Evolutionary conservation across 306 rosid genomes (phyloP).

Genomic region (Pterocarpus santalinus): DNA sequence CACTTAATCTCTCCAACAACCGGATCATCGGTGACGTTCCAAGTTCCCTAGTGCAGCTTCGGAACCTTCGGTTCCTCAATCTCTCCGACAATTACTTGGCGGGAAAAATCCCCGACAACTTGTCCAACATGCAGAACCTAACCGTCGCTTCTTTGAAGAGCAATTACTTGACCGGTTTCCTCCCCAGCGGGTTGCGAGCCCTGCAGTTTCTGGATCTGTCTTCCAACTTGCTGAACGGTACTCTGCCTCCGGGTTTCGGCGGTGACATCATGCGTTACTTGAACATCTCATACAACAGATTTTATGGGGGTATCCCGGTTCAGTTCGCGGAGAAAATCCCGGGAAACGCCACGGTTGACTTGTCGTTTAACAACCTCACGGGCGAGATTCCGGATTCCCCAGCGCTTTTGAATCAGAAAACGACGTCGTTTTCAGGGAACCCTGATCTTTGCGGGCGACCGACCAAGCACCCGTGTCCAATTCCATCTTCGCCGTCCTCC

Average conservation of each 20-base stretch:
- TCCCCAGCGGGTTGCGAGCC: constrained; percentile 55
- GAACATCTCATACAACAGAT: constrained; percentile 71
- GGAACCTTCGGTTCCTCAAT: constrained; percentile 61
- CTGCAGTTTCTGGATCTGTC: constrained; percentile 80
- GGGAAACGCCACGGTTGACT: constrained; percentile 64
- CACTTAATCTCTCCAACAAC: constrained; percentile 71
- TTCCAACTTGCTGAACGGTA: constrained; percentile 76
- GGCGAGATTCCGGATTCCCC: constrained; percentile 68
- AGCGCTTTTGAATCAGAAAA: constrained; percentile 57
- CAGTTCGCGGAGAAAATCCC: constrained; percentile 65
- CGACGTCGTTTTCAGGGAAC: constrained; percentile 63
- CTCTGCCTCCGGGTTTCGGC: constrained; percentile 70
- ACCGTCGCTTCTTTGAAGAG: constrained; percentile 58
- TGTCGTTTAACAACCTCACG: constrained; percentile 77
- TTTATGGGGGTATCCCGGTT: constrained; percentile 71
- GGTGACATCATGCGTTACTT: constrained; percentile 63
- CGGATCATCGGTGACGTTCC: constrained; percentile 70
- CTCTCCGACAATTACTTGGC: constrained; percentile 86
- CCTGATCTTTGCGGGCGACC: constrained; percentile 68
- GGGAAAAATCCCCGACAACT: constrained; percentile 68
- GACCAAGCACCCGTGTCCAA: constrained; percentile 61
- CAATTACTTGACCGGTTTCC: constrained; percentile 71
- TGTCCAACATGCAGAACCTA: constrained; percentile 60
- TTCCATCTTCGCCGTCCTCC: constrained; percentile 68
- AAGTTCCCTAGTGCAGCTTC: constrained; percentile 45